A percentile compares a stretch with the other conserved stretches of the same genome.
These are phyloP conservation scores for Malania oleifera DNA, from an alignment of 164 flowering plant species.

Conservation along the genomic window DNA sequence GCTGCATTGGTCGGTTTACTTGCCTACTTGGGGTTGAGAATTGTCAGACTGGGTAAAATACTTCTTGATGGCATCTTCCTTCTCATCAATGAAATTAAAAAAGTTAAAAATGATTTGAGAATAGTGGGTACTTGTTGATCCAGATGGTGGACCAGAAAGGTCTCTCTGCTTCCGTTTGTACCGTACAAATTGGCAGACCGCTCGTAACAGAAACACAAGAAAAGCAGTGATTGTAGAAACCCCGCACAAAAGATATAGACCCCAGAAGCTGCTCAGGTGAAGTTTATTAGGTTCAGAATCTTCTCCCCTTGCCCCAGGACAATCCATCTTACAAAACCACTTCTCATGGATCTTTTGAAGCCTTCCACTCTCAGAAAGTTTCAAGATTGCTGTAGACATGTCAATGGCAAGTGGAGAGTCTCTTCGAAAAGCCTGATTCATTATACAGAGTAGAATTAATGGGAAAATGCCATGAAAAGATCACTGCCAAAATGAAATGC, in stretches of 20 bases:
- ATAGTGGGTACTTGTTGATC: conserved; percentile 20
- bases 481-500: not conserved
- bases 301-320: conserved; percentile 21
- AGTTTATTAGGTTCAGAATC: conserved; percentile 43
- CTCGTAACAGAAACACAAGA: conserved; percentile 36
- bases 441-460: not conserved
- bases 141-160: conserved; percentile 16
- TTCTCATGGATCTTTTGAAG: conserved; percentile 44
- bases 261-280: conserved; percentile 60
- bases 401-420: conserved; percentile 64
- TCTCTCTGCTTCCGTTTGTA: conserved; percentile 33
- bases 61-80: conserved; percentile 64
- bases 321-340: conserved; percentile 56
- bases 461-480: not conserved
- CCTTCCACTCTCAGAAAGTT: conserved; percentile 52
- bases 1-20: too few species aligned
- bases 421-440: conserved; percentile 52
- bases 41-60: conserved; percentile 31
- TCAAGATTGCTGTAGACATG: conserved; percentile 62
- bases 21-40: conserved; percentile 15
- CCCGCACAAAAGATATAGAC: conserved; percentile 59
- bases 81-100: conserved; percentile 63
- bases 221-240: conserved; percentile 31
- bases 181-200: conserved; percentile 37
- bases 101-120: conserved; percentile 37